phyloP scores from a whole-genome alignment of 176 grass and related monocot species.

The Olyra latifolia region DNA sequence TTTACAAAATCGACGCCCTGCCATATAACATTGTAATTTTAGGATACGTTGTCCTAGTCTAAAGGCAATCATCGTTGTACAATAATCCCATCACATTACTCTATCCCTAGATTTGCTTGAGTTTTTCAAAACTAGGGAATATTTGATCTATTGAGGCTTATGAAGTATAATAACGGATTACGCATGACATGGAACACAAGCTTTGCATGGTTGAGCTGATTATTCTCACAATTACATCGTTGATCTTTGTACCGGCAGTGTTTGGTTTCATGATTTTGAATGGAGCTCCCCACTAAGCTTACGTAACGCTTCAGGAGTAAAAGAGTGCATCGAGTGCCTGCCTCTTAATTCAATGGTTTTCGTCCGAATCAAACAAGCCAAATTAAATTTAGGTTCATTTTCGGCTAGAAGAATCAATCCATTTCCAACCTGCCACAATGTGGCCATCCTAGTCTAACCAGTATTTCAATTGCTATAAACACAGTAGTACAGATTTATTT shows the following conservation, averaged over 20 bases:
- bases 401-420: neutral
- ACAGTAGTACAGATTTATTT: neutral
- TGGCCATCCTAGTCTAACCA: neutral
- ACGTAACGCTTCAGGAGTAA: too few relatives aligned
- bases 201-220: neutral
- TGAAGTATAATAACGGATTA: neutral
- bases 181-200: neutral
- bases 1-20: too few relatives aligned
- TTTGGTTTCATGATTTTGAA: neutral
- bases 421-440: neutral
- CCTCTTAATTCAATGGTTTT: neutral
- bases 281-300: neutral
- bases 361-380: neutral
- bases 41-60: too few relatives aligned
- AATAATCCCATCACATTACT: neutral
- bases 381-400: neutral
- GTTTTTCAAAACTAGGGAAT: neutral
- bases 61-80: neutral
- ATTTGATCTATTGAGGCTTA: neutral
- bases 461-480: neutral
- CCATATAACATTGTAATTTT: too few relatives aligned
- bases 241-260: neutral
- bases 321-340: too few relatives aligned
- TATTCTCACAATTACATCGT: neutral
- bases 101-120: neutral